Conservation (phyloP, 108 stramenopile species). For the Discostella stelligeroides region DNA sequence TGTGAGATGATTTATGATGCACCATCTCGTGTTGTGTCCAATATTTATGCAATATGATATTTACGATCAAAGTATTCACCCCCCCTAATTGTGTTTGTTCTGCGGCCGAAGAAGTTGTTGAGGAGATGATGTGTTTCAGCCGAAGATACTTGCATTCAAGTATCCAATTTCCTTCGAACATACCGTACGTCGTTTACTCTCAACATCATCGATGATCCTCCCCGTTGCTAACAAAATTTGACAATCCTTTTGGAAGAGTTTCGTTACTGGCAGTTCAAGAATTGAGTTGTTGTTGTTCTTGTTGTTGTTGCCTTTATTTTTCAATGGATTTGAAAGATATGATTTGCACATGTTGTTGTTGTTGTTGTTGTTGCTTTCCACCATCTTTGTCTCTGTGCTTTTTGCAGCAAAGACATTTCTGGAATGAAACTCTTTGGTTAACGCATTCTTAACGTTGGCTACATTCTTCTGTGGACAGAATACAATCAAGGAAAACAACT, state of each 20-base stretch:
- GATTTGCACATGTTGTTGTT: too few relatives aligned
- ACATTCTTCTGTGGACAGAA: conserved; percentile 67
- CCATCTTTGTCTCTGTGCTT: too few relatives aligned
- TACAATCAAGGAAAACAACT: conserved; percentile 49
- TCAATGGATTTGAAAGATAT: not conserved
- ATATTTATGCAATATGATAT: too few relatives aligned
- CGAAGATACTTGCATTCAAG: too few relatives aligned
- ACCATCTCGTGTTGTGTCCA: too few relatives aligned
- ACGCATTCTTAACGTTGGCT: conserved; percentile 8
- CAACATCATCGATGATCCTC: conserved; percentile 16
- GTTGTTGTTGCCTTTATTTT: not conserved
- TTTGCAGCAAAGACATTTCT: not conserved
- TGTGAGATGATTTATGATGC: too few relatives aligned
- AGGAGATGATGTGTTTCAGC: too few relatives aligned
- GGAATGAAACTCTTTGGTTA: conserved; percentile 1
- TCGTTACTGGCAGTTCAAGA: conserved; percentile 28
- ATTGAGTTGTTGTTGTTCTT: conserved; percentile 9
- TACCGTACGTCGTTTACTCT: conserved; percentile 14
- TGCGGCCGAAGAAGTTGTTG: too few relatives aligned
- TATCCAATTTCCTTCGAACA: conserved; percentile 29
- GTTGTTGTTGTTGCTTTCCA: too few relatives aligned
- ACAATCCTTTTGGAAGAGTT: conserved; percentile 37
- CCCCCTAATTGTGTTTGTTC: too few relatives aligned
- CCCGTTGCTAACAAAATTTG: conserved; percentile 34
- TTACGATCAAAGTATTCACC: too few relatives aligned